Evolutionary conservation across 2,329 filamentous ascomycete species (phyloP).

Genomic region (Phyllosticta citrichinensis): DNA sequence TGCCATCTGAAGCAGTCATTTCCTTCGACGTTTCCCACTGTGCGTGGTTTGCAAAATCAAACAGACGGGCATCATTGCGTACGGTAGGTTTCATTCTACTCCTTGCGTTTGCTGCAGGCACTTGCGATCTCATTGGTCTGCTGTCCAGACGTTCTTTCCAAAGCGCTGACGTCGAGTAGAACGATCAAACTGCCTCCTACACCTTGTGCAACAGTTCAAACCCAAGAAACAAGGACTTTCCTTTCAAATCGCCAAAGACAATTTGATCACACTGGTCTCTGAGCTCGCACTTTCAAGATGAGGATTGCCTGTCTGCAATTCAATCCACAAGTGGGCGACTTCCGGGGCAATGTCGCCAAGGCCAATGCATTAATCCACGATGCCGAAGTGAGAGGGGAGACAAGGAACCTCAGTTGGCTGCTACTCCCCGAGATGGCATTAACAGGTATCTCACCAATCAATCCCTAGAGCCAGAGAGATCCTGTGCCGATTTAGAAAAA

Average conservation of each 20-base stretch:
- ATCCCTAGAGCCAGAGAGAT: background rate
- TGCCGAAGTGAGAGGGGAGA: constrained; percentile 31
- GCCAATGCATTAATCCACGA: constrained; percentile 54
- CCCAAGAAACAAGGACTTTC: background rate
- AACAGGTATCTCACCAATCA: constrained; percentile 40
- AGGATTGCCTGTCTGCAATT: constrained; percentile 64
- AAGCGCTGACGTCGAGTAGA: too few species aligned
- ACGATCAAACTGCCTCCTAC: background rate
- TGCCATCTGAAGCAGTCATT: background rate
- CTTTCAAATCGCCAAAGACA: background rate
- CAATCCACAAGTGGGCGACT: constrained; percentile 57
- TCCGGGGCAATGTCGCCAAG: constrained; percentile 59
- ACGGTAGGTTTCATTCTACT: too few species aligned
- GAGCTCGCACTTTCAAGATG: constrained; percentile 37
- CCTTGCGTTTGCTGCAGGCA: too few species aligned
- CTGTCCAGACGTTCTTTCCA: too few species aligned
- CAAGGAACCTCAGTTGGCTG: constrained; percentile 52
- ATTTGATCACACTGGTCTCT: background rate
- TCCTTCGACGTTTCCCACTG: too few species aligned
- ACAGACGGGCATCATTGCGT: too few species aligned
- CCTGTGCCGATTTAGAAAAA: background rate
- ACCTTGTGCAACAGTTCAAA: background rate
- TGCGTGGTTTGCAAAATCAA: too few species aligned
- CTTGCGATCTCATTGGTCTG: too few species aligned
- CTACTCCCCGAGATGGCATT: constrained; percentile 71